A percentile compares a stretch with the other conserved stretches of the same genome.
phyloP scores from a whole-genome alignment of 2,329 filamentous ascomycete species.

The Cladosporium halotolerans region DNA sequence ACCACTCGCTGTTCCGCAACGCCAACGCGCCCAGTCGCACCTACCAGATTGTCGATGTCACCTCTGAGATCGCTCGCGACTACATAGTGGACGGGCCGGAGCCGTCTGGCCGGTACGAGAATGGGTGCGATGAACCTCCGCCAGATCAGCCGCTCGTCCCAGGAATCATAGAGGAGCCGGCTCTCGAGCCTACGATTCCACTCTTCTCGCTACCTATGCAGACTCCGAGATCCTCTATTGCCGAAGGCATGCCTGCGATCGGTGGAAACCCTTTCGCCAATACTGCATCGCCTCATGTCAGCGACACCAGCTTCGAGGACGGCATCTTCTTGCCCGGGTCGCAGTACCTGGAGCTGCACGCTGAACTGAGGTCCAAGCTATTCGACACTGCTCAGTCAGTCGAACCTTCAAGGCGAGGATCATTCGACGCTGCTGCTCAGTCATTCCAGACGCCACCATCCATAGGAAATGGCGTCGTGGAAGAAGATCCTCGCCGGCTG shows the following conservation, averaged over 20 bases:
- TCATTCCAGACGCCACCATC: neutral
- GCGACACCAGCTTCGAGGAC: slow-evolving; percentile 25
- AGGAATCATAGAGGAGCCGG: neutral
- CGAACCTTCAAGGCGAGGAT: slow-evolving; percentile 13
- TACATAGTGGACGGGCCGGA: slow-evolving; percentile 17
- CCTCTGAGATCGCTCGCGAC: slow-evolving; percentile 26
- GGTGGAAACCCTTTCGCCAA: slow-evolving; percentile 6
- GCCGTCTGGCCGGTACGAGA: slow-evolving; percentile 9
- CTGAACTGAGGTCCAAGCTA: slow-evolving; percentile 25
- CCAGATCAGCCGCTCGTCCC: neutral
- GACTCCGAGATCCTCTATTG: slow-evolving; percentile 6
- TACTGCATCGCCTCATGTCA: slow-evolving; percentile 15
- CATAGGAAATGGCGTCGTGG: neutral
- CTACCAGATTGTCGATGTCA: slow-evolving; percentile 27
- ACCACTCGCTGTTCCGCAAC: slow-evolving; percentile 21
- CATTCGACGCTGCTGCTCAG: neutral
- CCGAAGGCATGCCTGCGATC: neutral
- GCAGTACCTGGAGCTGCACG: slow-evolving; percentile 28
- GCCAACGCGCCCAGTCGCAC: slow-evolving; percentile 17
- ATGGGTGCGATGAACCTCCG: neutral
- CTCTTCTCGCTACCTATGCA: slow-evolving; percentile 8
- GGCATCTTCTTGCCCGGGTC: slow-evolving; percentile 29
- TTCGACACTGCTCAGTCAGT: slow-evolving; percentile 28
- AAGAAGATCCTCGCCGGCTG: slow-evolving; percentile 21
- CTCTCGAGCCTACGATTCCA: slow-evolving; percentile 5